Percentiles rank a stretch among this genome's conserved stretches.
These are phyloP conservation scores for Wickerhamomyces bovis DNA, from an alignment of 805 yeast genomes.

Conservation along the genomic window DNA sequence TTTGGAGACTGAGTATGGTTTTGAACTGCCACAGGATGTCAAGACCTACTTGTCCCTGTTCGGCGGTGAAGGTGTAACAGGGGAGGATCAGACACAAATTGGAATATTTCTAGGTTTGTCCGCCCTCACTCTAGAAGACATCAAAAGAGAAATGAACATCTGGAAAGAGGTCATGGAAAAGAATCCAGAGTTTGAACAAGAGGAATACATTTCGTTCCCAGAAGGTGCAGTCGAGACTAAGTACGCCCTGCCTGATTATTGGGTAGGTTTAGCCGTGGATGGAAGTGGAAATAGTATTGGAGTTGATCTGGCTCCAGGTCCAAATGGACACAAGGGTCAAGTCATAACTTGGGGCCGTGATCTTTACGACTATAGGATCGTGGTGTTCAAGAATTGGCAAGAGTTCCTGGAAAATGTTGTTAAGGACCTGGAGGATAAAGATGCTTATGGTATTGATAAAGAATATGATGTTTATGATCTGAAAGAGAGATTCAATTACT, in stretches of 20 bases:
- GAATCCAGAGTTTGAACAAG: constrained; percentile 5
- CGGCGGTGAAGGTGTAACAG: neutral
- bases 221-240: constrained; percentile 4
- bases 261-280: constrained; percentile 12
- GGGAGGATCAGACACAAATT: neutral
- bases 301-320: constrained; percentile 12
- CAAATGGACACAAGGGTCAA: constrained; percentile 12
- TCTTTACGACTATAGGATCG: constrained; percentile 7
- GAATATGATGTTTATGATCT: constrained; percentile 9
- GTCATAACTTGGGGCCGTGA: constrained; percentile 14
- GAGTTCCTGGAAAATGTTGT: constrained; percentile 1
- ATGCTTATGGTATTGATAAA: constrained; percentile 5
- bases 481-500: constrained; percentile 2
- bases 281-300: constrained; percentile 17
- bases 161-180: constrained; percentile 12
- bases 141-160: constrained; percentile 6
- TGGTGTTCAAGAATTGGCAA: constrained; percentile 6
- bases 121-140: constrained; percentile 5
- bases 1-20: neutral
- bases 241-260: constrained; percentile 8
- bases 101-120: constrained; percentile 8
- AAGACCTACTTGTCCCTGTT: neutral
- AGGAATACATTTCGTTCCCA: constrained; percentile 5
- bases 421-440: constrained; percentile 2
- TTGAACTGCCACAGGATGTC: constrained; percentile 1